phyloP scores from a whole-genome alignment of 192 early-diverging fungal genomes.

The Podila epigama region DNA sequence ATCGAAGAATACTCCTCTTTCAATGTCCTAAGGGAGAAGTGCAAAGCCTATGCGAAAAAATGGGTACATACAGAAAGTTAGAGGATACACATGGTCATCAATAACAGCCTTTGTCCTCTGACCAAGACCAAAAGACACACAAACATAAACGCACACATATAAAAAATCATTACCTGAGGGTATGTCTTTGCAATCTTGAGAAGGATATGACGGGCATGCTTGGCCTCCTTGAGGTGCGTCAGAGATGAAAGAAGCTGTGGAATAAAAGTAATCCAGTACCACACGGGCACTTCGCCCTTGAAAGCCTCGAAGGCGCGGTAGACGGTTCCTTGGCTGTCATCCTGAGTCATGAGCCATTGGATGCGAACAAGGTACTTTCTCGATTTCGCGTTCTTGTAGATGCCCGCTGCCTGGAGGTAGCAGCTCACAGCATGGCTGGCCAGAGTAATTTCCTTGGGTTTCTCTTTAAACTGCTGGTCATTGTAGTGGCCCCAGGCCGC shows the following conservation, averaged over 20 bases:
- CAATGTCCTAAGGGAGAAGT: constrained; percentile 93
- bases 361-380: constrained; percentile 92
- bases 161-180: constrained; percentile 69
- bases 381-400: constrained; percentile 86
- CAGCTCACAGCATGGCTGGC: constrained; percentile 92
- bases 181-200: constrained; percentile 94
- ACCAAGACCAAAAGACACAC: not conserved
- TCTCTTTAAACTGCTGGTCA: constrained; percentile 88
- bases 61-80: constrained; percentile 1
- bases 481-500: constrained; percentile 96
- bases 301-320: constrained; percentile 85
- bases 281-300: constrained; percentile 90
- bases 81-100: not conserved
- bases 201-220: constrained; percentile 82
- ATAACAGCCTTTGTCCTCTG: not conserved
- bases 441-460: constrained; percentile 80
- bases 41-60: constrained; percentile 75
- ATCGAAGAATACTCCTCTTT: constrained; percentile 84
- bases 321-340: constrained; percentile 79
- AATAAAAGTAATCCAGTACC: constrained; percentile 99
- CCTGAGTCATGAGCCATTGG: constrained; percentile 93
- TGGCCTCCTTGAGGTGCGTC: constrained; percentile 76
- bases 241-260: constrained; percentile 91
- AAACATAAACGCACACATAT: too few relatives aligned
- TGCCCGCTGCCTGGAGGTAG: constrained; percentile 93